Evolutionary conservation across 1,139 yeast species (phyloP).

Genomic region (Groenewaldozyma auringiensis): DNA sequence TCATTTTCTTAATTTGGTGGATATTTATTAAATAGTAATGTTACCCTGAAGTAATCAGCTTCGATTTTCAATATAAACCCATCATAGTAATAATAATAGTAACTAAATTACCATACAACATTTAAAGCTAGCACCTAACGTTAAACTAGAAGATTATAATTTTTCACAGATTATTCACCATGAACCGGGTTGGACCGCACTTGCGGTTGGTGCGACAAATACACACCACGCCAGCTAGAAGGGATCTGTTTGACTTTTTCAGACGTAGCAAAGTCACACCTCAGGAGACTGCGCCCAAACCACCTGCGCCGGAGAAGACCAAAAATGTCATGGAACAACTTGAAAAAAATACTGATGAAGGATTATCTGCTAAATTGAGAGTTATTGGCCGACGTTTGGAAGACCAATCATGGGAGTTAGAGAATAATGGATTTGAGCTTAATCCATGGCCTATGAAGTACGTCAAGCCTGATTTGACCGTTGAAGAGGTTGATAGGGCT

Average conservation of each 20-base stretch:
- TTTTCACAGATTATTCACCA: too few species aligned
- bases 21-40: conserved; percentile 44
- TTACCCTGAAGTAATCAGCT: background rate
- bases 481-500: conserved; percentile 17
- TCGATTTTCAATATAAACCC: background rate
- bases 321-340: conserved; percentile 21
- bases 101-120: too few species aligned
- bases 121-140: too few species aligned
- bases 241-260: conserved; percentile 20
- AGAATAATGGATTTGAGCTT: conserved; percentile 20
- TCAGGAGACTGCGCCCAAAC: conserved; percentile 9
- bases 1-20: conserved; percentile 81
- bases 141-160: too few species aligned
- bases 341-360: conserved; percentile 14
- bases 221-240: conserved; percentile 6
- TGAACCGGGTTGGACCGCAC: too few species aligned
- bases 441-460: conserved; percentile 27
- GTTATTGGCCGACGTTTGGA: conserved; percentile 26
- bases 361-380: conserved; percentile 17
- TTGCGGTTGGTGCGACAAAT: conserved; percentile 2
- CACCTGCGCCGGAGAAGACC: conserved; percentile 16
- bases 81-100: background rate
- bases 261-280: conserved; percentile 16
- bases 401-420: conserved; percentile 18
- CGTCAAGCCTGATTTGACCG: conserved; percentile 19